phyloP scores from a whole-genome alignment of 352 stramenopile species.

The Phytophthora kernoviae region DNA sequence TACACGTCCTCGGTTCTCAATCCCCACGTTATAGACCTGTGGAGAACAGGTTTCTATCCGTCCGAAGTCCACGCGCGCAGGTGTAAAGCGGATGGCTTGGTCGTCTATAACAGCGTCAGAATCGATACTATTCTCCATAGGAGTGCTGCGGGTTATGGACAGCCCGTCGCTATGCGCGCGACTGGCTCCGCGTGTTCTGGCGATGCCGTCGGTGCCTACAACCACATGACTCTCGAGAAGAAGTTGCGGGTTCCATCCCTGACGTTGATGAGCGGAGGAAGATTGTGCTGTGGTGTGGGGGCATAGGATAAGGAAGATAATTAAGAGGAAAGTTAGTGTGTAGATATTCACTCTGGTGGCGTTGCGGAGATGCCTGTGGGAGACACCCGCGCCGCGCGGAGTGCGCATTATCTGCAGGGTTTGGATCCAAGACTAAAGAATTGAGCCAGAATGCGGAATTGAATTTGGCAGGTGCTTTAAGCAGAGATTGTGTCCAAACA shows the following conservation, averaged over 20 bases:
- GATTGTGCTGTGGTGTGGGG: too few species aligned
- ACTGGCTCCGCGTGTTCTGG: conserved; percentile 22
- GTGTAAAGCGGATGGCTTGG: conserved; percentile 44
- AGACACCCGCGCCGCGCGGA: conserved; percentile 13
- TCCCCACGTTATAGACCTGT: conserved; percentile 31
- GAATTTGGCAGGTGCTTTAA: neutral
- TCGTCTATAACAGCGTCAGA: conserved; percentile 18
- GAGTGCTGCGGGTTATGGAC: conserved; percentile 42
- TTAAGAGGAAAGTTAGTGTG: neutral
- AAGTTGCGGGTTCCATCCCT: conserved; percentile 14
- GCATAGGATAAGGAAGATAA: neutral
- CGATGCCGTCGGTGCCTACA: conserved; percentile 25
- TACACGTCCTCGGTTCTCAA: conserved; percentile 41
- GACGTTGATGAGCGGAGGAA: too few species aligned
- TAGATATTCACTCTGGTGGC: neutral
- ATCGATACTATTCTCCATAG: conserved; percentile 3
- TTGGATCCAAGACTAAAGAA: conserved; percentile 15
- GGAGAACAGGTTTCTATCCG: conserved; percentile 41
- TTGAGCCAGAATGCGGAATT: neutral
- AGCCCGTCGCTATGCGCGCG: conserved; percentile 37
- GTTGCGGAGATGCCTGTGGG: conserved; percentile 10
- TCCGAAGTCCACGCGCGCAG: conserved; percentile 41
- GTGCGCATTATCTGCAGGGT: conserved; percentile 14
- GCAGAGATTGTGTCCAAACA: neutral
- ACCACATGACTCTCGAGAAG: conserved; percentile 25